Evolutionary conservation across 345 rosid genomes (phyloP).

Genomic region (Ceriops zippeliana): DNA sequence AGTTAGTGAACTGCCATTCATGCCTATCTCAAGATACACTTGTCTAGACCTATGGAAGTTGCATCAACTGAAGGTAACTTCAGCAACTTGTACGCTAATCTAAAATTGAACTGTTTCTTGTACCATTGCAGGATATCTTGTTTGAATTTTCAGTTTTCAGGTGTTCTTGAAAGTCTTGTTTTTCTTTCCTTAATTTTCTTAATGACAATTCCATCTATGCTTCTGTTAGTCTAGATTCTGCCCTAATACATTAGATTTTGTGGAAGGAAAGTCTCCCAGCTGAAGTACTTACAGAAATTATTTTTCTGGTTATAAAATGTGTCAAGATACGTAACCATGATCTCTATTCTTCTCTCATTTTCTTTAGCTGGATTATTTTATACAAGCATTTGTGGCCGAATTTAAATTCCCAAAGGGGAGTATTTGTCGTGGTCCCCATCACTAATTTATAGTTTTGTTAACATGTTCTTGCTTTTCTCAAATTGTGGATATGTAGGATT

Average conservation of each 20-base stretch:
- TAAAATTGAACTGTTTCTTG: not conserved
- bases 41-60: slow-evolving; percentile 46
- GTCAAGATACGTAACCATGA: no score
- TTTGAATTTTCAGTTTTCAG: not conserved
- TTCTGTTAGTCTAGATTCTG: no score
- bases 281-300: slow-evolving; percentile 5
- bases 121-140: not conserved
- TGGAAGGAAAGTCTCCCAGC: not conserved
- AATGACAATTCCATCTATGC: not conserved
- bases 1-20: slow-evolving; percentile 65
- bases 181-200: no score
- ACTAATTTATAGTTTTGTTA: not conserved
- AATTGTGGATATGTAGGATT: slow-evolving; percentile 31
- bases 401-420: not conserved
- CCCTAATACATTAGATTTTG: not conserved
- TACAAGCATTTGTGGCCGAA: not conserved
- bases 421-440: not conserved
- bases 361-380: no score
- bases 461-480: not conserved
- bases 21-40: slow-evolving; percentile 45
- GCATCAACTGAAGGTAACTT: slow-evolving; percentile 57
- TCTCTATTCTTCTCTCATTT: no score
- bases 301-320: not conserved
- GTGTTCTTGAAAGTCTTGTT: not conserved
- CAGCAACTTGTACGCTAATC: slow-evolving; percentile 6